These are phyloP conservation scores for Trichoderma simmonsii DNA, from an alignment of 2,329 filamentous ascomycete genomes.

Conservation along the genomic window DNA sequence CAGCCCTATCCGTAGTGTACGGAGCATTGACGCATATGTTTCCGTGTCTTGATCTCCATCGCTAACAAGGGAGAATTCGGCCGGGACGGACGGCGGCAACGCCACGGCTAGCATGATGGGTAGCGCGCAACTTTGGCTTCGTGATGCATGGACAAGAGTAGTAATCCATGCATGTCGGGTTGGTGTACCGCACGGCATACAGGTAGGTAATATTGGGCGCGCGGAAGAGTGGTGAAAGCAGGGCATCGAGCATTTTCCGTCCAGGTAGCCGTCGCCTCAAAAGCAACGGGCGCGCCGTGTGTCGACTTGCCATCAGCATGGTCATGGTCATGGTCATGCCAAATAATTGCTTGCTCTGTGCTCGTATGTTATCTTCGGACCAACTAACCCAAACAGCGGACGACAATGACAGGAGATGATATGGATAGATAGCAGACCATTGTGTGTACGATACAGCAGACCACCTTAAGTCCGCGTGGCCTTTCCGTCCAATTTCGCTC, in stretches of 20 bases:
- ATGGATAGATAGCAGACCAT: not conserved
- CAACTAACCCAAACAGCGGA: not conserved
- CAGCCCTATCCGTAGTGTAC: conserved; percentile 15
- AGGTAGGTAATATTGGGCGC: not conserved
- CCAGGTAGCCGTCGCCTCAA: not conserved
- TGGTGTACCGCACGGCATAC: not conserved
- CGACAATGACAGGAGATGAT: not conserved
- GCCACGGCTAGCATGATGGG: not conserved
- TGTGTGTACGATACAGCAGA: not conserved
- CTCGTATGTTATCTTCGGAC: conserved; percentile 4
- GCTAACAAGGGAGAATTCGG: not conserved
- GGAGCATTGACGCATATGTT: not conserved
- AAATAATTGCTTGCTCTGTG: not conserved
- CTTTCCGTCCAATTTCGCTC: not conserved
- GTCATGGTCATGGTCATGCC: not conserved
- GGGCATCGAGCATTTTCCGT: not conserved
- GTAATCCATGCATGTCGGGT: not conserved
- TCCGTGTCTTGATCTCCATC: conserved; percentile 11
- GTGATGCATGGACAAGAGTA: not conserved
- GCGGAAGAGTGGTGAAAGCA: not conserved
- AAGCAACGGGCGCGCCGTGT: not conserved
- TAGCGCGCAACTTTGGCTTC: conserved; percentile 2
- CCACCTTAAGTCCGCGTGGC: not conserved
- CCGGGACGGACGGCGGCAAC: conserved; percentile 14
- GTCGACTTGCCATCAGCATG: not conserved